Evolutionary conservation across 2,329 filamentous ascomycete genomes (phyloP).

Genomic region (Didymosphaeria variabile): DNA sequence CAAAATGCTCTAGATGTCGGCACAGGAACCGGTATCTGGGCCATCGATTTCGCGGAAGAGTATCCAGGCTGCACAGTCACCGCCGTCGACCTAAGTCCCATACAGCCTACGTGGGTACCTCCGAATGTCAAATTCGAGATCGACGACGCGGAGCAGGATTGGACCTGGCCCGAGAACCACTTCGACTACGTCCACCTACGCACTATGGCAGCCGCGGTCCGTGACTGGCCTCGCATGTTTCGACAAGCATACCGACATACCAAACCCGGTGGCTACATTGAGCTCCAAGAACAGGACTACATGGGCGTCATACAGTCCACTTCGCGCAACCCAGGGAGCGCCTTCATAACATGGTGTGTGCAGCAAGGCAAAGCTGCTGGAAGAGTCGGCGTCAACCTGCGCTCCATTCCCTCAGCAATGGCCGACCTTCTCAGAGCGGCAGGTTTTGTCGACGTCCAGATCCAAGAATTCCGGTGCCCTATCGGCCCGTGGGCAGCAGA

Average conservation of each 20-base stretch:
- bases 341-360: constrained; percentile 31
- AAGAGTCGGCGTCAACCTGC: constrained; percentile 32
- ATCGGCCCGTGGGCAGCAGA: constrained; percentile 34
- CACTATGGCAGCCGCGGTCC: constrained; percentile 26
- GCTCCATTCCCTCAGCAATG: constrained; percentile 24
- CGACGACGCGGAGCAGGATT: constrained; percentile 40
- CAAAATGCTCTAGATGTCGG: constrained; percentile 42
- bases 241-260: constrained; percentile 19
- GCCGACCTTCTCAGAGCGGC: constrained; percentile 22
- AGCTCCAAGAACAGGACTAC: constrained; percentile 41
- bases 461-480: constrained; percentile 31
- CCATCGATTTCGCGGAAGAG: constrained; percentile 43
- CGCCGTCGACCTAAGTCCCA: constrained; percentile 47
- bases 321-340: constrained; percentile 25
- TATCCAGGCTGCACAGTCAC: constrained; percentile 32
- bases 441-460: constrained; percentile 32
- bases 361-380: constrained; percentile 32
- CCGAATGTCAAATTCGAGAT: constrained; percentile 40
- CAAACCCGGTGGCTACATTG: constrained; percentile 39
- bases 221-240: constrained; percentile 24
- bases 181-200: constrained; percentile 27
- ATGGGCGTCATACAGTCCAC: constrained; percentile 34
- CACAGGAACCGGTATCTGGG: constrained; percentile 30
- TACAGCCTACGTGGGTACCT: constrained; percentile 44
- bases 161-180: constrained; percentile 30